Evolutionary conservation across 2,329 filamentous ascomycete genomes (phyloP).

Genomic region (Aspergillus neotritici): DNA sequence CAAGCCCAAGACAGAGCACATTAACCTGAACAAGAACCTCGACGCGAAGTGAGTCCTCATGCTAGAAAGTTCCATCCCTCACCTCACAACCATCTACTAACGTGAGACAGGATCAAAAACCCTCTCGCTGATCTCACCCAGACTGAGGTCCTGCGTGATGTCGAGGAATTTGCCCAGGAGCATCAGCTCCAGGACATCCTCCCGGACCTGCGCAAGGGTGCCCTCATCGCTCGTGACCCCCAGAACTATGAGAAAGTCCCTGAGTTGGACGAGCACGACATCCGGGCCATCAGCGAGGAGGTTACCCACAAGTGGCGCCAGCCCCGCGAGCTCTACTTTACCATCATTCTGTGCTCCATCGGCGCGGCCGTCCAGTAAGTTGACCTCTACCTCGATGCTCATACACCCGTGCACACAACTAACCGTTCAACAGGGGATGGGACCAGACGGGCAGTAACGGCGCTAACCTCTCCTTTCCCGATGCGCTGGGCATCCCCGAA

Average conservation of each 20-base stretch:
- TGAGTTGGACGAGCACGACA: conserved; percentile 40
- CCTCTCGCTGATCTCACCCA: conserved; percentile 40
- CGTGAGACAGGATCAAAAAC: conserved; percentile 39
- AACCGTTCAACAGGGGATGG: conserved; percentile 21
- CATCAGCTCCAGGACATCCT: conserved; percentile 38
- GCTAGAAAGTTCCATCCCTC: not conserved
- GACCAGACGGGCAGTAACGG: conserved; percentile 32
- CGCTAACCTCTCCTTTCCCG: conserved; percentile 49
- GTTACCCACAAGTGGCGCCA: conserved; percentile 47
- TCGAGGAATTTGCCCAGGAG: conserved; percentile 40
- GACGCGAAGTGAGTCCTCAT: conserved; percentile 21
- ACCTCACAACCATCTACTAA: conserved; percentile 2
- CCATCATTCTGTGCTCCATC: conserved; percentile 49
- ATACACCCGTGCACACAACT: not conserved
- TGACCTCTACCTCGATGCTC: not conserved
- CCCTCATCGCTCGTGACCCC: conserved; percentile 47
- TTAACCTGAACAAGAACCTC: conserved; percentile 26
- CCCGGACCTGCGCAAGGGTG: conserved; percentile 43
- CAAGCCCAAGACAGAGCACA: conserved; percentile 18
- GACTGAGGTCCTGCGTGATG: conserved; percentile 35
- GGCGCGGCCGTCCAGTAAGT: conserved; percentile 48
- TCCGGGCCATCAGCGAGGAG: conserved; percentile 42
- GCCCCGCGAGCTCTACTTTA: conserved; percentile 45
- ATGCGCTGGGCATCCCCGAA: conserved; percentile 42
- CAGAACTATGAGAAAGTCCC: conserved; percentile 41